A percentile compares a stretch with the other conserved stretches of the same genome.
Evolutionary conservation across 495 filamentous ascomycete genomes (phyloP).

Genomic region (Penicillium longicatenatum): DNA sequence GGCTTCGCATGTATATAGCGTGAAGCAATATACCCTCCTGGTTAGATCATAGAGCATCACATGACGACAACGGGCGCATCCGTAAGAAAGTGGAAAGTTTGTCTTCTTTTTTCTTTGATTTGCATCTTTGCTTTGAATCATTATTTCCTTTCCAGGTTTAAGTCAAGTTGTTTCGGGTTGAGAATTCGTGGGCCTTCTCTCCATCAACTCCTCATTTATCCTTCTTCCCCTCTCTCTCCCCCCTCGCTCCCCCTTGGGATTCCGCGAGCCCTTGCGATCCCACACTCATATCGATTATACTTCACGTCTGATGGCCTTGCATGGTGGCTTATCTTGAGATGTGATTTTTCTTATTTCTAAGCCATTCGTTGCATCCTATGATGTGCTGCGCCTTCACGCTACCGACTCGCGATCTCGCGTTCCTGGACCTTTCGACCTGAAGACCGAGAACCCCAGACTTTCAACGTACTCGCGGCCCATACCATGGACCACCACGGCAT

Average conservation of each 20-base stretch:
- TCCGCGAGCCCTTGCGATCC: constrained; percentile 25
- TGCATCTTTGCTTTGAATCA: not conserved
- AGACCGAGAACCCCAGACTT: not conserved
- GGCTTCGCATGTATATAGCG: not conserved
- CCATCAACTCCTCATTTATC: not conserved
- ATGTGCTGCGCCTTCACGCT: constrained; percentile 38
- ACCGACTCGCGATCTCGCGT: constrained; percentile 40
- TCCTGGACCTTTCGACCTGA: constrained; percentile 20
- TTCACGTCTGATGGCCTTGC: constrained; percentile 38
- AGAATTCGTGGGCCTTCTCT: not conserved
- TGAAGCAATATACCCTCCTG: not conserved
- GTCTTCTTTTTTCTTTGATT: not conserved
- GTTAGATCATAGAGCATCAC: constrained; percentile 19
- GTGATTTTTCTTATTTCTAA: constrained; percentile 26
- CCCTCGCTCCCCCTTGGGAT: constrained; percentile 26
- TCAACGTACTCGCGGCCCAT: not conserved
- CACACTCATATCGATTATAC: constrained; percentile 23
- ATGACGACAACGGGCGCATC: constrained; percentile 34
- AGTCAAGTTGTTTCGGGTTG: not conserved
- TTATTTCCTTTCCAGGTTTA: not conserved
- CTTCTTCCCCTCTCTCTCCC: constrained; percentile 14
- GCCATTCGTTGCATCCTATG: constrained; percentile 32
- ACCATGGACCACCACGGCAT: constrained; percentile 12
- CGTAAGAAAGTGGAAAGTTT: constrained; percentile 4
- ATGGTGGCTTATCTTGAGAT: constrained; percentile 36